phyloP scores from a whole-genome alignment of 2,329 filamentous ascomycete genomes.

The Lachnellula suecica region DNA sequence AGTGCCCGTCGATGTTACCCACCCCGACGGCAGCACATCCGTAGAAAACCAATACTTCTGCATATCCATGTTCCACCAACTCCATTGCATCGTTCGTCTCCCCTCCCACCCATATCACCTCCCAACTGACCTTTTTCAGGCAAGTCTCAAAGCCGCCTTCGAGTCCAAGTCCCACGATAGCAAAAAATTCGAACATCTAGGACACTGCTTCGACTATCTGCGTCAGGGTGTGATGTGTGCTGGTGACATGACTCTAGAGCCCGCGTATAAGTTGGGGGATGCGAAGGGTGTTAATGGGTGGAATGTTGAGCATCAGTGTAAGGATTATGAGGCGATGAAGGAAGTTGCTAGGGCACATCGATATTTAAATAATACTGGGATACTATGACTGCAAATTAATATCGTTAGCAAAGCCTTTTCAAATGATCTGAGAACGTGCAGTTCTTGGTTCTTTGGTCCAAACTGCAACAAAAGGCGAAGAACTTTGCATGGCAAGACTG shows the following conservation, averaged over 20 bases:
- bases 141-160: conserved; percentile 14
- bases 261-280: not conserved
- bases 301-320: conserved; percentile 13
- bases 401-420: no score
- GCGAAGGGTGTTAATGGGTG: conserved; percentile 11
- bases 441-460: no score
- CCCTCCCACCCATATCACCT: not conserved
- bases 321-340: conserved; percentile 9
- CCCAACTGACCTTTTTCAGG: conserved; percentile 1
- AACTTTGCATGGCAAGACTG: no score
- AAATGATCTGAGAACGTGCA: not conserved
- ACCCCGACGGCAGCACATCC: conserved; percentile 1
- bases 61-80: conserved; percentile 16
- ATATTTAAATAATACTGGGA: conserved; percentile 9
- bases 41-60: conserved; percentile 4
- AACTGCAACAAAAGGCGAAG: no score
- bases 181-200: conserved; percentile 4
- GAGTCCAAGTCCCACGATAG: not conserved
- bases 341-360: conserved; percentile 9
- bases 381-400: no score
- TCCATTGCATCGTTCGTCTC: conserved; percentile 12
- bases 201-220: conserved; percentile 20
- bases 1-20: not conserved
- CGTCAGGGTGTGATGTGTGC: conserved; percentile 18
- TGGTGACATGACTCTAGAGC: conserved; percentile 18